These are phyloP conservation scores for Heliamphora exappendiculata DNA, from an alignment of 148 eudicot genomes.

Conservation along the genomic window DNA sequence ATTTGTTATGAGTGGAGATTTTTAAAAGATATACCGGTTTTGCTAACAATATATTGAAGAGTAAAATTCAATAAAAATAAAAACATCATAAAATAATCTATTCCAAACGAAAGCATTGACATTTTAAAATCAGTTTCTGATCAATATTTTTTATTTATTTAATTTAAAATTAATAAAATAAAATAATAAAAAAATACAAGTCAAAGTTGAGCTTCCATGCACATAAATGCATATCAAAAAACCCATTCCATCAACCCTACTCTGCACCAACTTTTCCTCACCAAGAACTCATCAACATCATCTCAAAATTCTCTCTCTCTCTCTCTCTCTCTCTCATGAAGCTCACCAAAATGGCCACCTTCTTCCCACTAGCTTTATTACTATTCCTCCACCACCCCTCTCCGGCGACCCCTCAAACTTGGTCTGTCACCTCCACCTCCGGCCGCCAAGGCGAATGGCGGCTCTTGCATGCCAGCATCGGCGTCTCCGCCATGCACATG, in stretches of 20 bases:
- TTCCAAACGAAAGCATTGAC: no score
- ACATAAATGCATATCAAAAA: neutral
- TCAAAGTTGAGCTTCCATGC: no score
- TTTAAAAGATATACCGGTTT: no score
- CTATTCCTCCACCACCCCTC: conserved; percentile 8
- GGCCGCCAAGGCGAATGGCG: conserved; percentile 50
- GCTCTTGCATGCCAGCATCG: conserved; percentile 47
- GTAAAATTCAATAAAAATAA: no score
- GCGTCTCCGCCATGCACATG: conserved; percentile 90
- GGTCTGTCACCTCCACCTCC: neutral
- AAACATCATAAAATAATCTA: no score
- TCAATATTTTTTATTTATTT: no score
- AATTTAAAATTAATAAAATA: no score
- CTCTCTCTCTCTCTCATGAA: no score
- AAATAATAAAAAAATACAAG: neutral
- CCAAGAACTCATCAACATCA: conserved; percentile 13
- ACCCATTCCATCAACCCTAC: neutral
- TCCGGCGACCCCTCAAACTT: conserved; percentile 16
- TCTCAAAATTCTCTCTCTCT: neutral
- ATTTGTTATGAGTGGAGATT: no score
- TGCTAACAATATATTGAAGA: no score
- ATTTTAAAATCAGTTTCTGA: no score
- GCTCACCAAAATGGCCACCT: conserved; percentile 19
- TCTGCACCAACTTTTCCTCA: conserved; percentile 1
- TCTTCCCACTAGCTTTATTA: conserved; percentile 12